These are phyloP conservation scores for Metroxylon sagu DNA, from an alignment of 176 grass and related monocot genomes.

Conservation along the genomic window DNA sequence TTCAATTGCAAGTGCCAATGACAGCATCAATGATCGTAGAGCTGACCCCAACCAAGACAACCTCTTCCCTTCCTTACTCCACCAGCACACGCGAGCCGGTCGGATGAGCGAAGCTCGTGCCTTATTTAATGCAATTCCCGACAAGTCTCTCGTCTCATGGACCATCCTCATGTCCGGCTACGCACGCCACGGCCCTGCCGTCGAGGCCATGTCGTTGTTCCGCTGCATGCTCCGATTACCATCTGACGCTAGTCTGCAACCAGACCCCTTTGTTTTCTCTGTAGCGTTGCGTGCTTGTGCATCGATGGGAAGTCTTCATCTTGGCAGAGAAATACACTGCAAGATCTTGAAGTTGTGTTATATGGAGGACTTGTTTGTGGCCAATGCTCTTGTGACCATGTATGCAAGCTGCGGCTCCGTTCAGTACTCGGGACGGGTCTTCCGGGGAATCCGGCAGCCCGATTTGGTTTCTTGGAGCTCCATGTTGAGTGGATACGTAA, in stretches of 20 bases:
- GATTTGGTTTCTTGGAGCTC: constrained; percentile 63
- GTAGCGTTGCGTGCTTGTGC: constrained; percentile 47
- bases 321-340: constrained; percentile 41
- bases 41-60: neutral
- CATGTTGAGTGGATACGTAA: constrained; percentile 53
- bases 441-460: constrained; percentile 22
- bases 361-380: constrained; percentile 41
- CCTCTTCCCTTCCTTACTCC: constrained; percentile 25
- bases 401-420: constrained; percentile 45
- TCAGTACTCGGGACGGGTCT: constrained; percentile 38
- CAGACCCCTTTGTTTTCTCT: constrained; percentile 63
- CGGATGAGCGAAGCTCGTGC: constrained; percentile 39
- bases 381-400: constrained; percentile 52
- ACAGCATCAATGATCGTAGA: too few species aligned
- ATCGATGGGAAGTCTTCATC: constrained; percentile 19
- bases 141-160: constrained; percentile 33
- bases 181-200: constrained; percentile 33
- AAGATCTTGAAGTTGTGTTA: constrained; percentile 24
- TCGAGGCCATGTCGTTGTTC: constrained; percentile 35
- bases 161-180: constrained; percentile 65
- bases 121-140: constrained; percentile 40
- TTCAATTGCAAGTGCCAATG: too few species aligned
- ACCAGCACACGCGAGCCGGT: constrained; percentile 24
- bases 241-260: constrained; percentile 4
- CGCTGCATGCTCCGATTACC: constrained; percentile 26